Conservation (phyloP, 495 filamentous ascomycete genomes). For the Hypoxylon crocopeplum region DNA sequence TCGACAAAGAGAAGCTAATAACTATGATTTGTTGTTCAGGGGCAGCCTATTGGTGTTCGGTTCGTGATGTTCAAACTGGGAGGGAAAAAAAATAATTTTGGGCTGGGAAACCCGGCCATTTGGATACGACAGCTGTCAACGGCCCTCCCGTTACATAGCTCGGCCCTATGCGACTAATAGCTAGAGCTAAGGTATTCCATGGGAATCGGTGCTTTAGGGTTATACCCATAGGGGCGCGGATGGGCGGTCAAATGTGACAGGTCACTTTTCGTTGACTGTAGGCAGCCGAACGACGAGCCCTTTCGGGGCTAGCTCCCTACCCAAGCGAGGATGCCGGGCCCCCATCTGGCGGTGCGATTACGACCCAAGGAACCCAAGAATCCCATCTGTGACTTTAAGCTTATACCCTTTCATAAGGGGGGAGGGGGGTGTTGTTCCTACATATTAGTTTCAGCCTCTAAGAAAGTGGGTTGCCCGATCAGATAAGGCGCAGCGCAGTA, state of each 20-base stretch:
- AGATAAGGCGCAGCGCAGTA: slow-evolving; percentile 15
- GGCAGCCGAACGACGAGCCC: slow-evolving; percentile 24
- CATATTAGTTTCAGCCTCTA: slow-evolving; percentile 37
- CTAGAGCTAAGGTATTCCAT: slow-evolving; percentile 22
- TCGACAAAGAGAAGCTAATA: slow-evolving; percentile 13
- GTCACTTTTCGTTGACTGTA: slow-evolving; percentile 28
- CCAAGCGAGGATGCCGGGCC: slow-evolving; percentile 30
- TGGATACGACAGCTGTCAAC: slow-evolving; percentile 19
- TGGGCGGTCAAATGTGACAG: slow-evolving; percentile 38
- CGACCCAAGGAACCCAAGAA: slow-evolving; percentile 31
- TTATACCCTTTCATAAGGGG: slow-evolving; percentile 18
- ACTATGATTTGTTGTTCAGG: slow-evolving; percentile 12
- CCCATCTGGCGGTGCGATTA: slow-evolving; percentile 33
- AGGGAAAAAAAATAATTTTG: background rate
- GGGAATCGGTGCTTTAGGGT: slow-evolving; percentile 20
- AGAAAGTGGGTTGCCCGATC: slow-evolving; percentile 15
- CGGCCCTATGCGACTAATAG: slow-evolving; percentile 21
- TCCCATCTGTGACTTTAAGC: slow-evolving; percentile 32
- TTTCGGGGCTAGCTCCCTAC: slow-evolving; percentile 33
- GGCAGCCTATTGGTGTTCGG: slow-evolving; percentile 7
- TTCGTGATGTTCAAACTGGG: slow-evolving; percentile 21
- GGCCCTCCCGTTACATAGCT: slow-evolving; percentile 5
- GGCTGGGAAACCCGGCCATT: slow-evolving; percentile 15
- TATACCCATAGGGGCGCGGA: slow-evolving; percentile 34
- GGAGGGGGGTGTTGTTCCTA: slow-evolving; percentile 23